Percentiles rank a stretch among this genome's conserved stretches.
Conservation (phyloP, 148 eudicot genomes). For the Cornus controversa region DNA sequence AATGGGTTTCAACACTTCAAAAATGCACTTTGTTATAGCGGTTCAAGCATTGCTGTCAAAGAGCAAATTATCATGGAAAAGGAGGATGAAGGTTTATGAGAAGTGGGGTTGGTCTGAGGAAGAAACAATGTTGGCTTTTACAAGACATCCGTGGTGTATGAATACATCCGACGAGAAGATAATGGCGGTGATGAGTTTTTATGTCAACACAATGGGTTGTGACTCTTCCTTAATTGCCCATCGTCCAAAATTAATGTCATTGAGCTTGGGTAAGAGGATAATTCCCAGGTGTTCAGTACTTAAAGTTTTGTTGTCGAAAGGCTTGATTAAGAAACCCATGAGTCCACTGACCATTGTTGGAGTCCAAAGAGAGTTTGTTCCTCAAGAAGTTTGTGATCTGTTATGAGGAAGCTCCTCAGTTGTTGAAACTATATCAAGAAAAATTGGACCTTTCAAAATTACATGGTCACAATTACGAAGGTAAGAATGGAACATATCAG, state of each 20-base stretch:
- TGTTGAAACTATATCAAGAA: slow-evolving; percentile 3
- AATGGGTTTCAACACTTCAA: slow-evolving; percentile 15
- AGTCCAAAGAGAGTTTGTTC: neutral
- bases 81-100: slow-evolving; percentile 17
- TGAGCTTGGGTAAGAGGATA: slow-evolving; percentile 28
- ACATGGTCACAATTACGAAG: too few species aligned
- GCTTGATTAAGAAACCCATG: slow-evolving; percentile 18
- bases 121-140: slow-evolving; percentile 18
- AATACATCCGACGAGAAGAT: slow-evolving; percentile 20
- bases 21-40: neutral
- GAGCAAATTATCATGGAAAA: slow-evolving; percentile 13
- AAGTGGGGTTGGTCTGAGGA: slow-evolving; percentile 29
- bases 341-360: too few species aligned
- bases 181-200: slow-evolving; percentile 17
- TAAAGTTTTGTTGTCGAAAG: slow-evolving; percentile 13
- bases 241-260: too few species aligned
- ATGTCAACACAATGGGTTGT: slow-evolving; percentile 22
- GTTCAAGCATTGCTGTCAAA: neutral
- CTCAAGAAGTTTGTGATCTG: neutral
- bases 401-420: slow-evolving; percentile 9
- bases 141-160: slow-evolving; percentile 14
- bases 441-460: neutral
- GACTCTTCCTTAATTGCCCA: too few species aligned
- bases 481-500: too few species aligned
- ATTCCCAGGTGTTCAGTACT: slow-evolving; percentile 28